phyloP scores from a whole-genome alignment of 2,329 filamentous ascomycete genomes.

The Coleophoma eucalyptorum region DNA sequence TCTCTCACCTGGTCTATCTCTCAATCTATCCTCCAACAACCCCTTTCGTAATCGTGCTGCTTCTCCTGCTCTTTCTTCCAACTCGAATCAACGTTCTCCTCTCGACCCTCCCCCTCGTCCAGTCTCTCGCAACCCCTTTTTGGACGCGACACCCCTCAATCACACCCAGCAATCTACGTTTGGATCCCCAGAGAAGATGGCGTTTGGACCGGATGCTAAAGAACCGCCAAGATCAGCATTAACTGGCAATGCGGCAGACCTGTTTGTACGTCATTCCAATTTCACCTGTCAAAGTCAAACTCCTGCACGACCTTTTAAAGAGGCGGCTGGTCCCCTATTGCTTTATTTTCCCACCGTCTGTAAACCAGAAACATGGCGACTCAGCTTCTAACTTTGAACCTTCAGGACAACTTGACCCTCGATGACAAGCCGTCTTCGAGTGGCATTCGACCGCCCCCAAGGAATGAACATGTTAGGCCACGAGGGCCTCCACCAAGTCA shows the following conservation, averaged over 20 bases:
- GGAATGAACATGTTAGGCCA: slow-evolving; percentile 45
- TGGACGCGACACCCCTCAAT: slow-evolving; percentile 45
- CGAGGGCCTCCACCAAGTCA: slow-evolving; percentile 34
- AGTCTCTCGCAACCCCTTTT: slow-evolving; percentile 71
- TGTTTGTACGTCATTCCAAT: slow-evolving; percentile 63
- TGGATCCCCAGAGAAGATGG: slow-evolving; percentile 44
- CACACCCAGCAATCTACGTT: slow-evolving; percentile 4
- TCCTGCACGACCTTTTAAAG: not conserved
- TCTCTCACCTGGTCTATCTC: slow-evolving; percentile 50
- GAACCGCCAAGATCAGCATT: slow-evolving; percentile 34
- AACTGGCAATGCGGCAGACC: slow-evolving; percentile 58
- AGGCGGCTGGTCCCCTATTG: not conserved
- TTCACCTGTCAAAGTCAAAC: slow-evolving; percentile 10
- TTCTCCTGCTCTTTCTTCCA: slow-evolving; percentile 46
- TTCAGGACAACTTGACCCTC: slow-evolving; percentile 64
- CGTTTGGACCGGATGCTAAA: slow-evolving; percentile 34
- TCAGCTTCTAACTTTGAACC: slow-evolving; percentile 27
- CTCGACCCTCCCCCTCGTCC: slow-evolving; percentile 56
- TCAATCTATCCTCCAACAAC: slow-evolving; percentile 73
- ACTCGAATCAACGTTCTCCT: slow-evolving; percentile 43
- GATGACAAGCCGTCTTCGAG: slow-evolving; percentile 50
- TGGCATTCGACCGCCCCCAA: slow-evolving; percentile 19
- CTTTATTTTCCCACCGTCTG: slow-evolving; percentile 20
- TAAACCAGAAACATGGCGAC: slow-evolving; percentile 23
- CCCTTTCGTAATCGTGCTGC: slow-evolving; percentile 72